Conservation (phyloP, 495 filamentous ascomycete genomes). For the Gamarada debralockiae region DNA sequence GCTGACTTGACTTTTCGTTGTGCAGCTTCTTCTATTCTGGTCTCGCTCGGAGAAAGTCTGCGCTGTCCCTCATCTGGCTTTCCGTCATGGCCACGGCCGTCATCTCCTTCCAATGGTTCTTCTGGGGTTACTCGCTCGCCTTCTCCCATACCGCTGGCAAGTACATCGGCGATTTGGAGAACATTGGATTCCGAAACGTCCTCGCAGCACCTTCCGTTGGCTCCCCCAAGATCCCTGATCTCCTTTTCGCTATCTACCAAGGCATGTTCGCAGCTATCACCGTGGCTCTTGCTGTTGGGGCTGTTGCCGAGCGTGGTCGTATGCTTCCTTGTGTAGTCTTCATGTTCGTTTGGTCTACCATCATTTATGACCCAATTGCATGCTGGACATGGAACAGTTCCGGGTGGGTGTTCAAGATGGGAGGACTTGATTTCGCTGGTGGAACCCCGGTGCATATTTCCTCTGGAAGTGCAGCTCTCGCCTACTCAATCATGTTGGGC, state of each 20-base stretch:
- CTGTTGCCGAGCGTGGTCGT: conserved; percentile 86
- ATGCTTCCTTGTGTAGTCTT: conserved; percentile 91
- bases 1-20: conserved; percentile 11
- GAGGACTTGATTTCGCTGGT: conserved; percentile 93
- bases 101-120: conserved; percentile 96
- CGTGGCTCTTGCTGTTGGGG: conserved; percentile 89
- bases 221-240: conserved; percentile 75
- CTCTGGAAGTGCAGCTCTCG: conserved; percentile 85
- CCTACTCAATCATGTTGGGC: conserved; percentile 76
- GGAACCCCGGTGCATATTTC: conserved; percentile 95
- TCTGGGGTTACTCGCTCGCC: conserved; percentile 95
- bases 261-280: conserved; percentile 98
- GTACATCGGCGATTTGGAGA: conserved; percentile 80
- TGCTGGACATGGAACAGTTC: conserved; percentile 97
- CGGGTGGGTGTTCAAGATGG: conserved; percentile 81
- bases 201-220: conserved; percentile 80
- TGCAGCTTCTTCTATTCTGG: conserved; percentile 96
- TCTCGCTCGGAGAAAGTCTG: conserved; percentile 91
- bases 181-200: conserved; percentile 82
- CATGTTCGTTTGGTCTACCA: conserved; percentile 93
- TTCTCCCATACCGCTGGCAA: conserved; percentile 83
- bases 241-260: conserved; percentile 91
- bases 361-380: conserved; percentile 93
- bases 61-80: conserved; percentile 93
- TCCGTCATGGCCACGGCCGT: conserved; percentile 94